Evolutionary conservation across 768 basidiomycete genomes (phyloP).

Genomic region (Lactarius trivialis): DNA sequence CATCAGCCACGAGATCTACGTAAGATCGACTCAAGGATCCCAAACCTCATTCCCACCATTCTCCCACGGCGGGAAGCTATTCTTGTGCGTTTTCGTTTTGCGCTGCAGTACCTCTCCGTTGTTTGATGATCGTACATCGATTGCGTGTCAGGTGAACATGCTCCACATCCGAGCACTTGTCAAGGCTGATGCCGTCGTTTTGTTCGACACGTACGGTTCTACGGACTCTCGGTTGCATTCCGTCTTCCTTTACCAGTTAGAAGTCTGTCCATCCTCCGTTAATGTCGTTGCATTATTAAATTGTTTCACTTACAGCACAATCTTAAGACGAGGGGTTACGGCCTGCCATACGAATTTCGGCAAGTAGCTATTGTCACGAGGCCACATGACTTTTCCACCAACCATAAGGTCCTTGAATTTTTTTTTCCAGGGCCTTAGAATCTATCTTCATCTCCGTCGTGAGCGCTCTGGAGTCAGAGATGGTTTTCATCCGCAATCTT

Average conservation of each 20-base stretch:
- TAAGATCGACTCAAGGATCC: constrained; percentile 91
- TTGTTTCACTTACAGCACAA: constrained; percentile 53
- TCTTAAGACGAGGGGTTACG: constrained; percentile 61
- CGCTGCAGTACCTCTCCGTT: background rate
- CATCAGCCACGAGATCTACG: constrained; percentile 86
- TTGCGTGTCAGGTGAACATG: constrained; percentile 65
- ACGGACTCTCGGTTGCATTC: constrained; percentile 81
- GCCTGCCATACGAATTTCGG: constrained; percentile 86
- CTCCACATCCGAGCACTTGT: constrained; percentile 92
- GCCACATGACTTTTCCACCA: constrained; percentile 16
- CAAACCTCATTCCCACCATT: constrained; percentile 92
- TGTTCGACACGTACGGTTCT: constrained; percentile 90
- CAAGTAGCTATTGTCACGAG: constrained; percentile 31
- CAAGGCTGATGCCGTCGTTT: constrained; percentile 84
- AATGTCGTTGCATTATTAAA: constrained; percentile 9
- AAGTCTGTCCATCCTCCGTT: constrained; percentile 41
- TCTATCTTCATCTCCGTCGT: constrained; percentile 88
- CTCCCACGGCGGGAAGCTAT: constrained; percentile 83
- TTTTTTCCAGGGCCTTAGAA: constrained; percentile 70
- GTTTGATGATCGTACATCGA: constrained; percentile 9
- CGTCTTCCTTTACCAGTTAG: constrained; percentile 81
- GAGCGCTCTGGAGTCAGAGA: constrained; percentile 91
- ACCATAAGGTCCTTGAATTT: background rate
- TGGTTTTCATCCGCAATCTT: constrained; percentile 88
- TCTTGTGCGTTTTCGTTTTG: constrained; percentile 49